A percentile compares a stretch with the other conserved stretches of the same genome.
Evolutionary conservation across 331 rosid genomes (phyloP).

Genomic region (Acacia concinna): DNA sequence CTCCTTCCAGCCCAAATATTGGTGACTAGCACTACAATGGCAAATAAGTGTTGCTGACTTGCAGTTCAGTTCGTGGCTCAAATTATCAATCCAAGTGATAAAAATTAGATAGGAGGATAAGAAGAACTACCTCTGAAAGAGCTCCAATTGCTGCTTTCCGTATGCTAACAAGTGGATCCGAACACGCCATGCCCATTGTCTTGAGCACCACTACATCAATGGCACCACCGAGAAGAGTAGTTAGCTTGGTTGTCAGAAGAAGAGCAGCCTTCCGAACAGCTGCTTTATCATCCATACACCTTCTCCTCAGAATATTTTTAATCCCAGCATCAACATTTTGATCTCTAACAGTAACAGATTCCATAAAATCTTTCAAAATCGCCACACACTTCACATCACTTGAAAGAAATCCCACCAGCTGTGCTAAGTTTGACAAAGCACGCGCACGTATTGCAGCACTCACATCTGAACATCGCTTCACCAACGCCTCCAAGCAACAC

Average conservation of each 20-base stretch:
- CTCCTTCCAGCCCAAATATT: not conserved
- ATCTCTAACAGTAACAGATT: conserved; percentile 45
- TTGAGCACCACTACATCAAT: conserved; percentile 78
- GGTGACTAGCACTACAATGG: not conserved
- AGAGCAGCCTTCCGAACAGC: conserved; percentile 90
- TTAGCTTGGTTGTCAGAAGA: conserved; percentile 69
- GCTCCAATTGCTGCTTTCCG: conserved; percentile 78
- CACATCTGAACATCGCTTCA: conserved; percentile 77
- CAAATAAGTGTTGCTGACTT: not conserved
- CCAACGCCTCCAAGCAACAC: conserved; percentile 74
- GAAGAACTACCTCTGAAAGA: conserved; percentile 66
- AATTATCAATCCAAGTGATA: not conserved
- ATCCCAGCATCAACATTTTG: conserved; percentile 39
- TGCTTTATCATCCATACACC: conserved; percentile 92
- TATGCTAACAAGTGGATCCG: conserved; percentile 91
- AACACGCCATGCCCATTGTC: conserved; percentile 82
- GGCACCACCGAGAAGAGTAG: conserved; percentile 61
- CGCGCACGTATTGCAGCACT: conserved; percentile 68
- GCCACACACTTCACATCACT: conserved; percentile 37
- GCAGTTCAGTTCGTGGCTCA: not conserved
- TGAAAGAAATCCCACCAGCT: conserved; percentile 61
- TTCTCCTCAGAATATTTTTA: conserved; percentile 56
- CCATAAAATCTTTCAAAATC: conserved; percentile 63
- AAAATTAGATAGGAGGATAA: not conserved
- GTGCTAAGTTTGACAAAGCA: conserved; percentile 76